Conservation (phyloP, 371 early-diverging fungal genomes). For the Choanephora cucurbitarum region DNA sequence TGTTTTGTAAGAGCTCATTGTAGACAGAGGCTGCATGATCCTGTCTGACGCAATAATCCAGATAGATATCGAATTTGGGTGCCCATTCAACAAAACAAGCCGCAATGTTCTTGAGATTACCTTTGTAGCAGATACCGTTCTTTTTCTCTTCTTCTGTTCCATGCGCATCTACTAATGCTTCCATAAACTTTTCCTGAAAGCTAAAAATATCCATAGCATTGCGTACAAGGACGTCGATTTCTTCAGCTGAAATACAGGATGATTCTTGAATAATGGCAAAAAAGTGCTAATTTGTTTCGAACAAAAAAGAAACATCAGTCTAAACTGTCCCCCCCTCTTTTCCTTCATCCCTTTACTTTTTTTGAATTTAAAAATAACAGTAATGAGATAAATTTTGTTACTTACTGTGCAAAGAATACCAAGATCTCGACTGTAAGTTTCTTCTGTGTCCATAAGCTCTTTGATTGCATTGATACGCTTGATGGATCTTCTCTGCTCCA, state of each 20-base stretch:
- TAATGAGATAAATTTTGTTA: background rate
- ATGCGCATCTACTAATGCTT: conserved; percentile 27
- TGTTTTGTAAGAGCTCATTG: conserved; percentile 30
- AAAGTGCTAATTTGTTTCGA: conserved; percentile 38
- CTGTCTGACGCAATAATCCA: conserved; percentile 45
- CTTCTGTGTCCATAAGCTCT: conserved; percentile 47
- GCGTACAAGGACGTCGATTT: conserved; percentile 27
- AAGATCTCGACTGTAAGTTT: conserved; percentile 35
- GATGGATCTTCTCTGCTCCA: conserved; percentile 19
- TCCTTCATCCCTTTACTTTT: too few species aligned
- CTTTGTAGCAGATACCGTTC: conserved; percentile 15
- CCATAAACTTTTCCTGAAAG: conserved; percentile 27
- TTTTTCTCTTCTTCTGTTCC: conserved; percentile 12
- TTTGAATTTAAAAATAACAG: background rate
- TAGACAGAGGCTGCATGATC: conserved; percentile 37
- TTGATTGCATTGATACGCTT: conserved; percentile 23
- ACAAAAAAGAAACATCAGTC: background rate
- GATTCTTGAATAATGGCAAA: conserved; percentile 31
- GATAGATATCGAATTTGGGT: conserved; percentile 39
- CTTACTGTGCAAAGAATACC: conserved; percentile 40
- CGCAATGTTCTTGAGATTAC: conserved; percentile 36
- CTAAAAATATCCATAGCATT: conserved; percentile 29
- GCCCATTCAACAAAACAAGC: conserved; percentile 41
- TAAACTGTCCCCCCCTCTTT: background rate
- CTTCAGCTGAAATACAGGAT: conserved; percentile 18